Evolutionary conservation across 1,139 yeast species (phyloP), one percentile per base, ranked within the genome.

Genomic region (Lodderomyces elongisporus): DNA sequence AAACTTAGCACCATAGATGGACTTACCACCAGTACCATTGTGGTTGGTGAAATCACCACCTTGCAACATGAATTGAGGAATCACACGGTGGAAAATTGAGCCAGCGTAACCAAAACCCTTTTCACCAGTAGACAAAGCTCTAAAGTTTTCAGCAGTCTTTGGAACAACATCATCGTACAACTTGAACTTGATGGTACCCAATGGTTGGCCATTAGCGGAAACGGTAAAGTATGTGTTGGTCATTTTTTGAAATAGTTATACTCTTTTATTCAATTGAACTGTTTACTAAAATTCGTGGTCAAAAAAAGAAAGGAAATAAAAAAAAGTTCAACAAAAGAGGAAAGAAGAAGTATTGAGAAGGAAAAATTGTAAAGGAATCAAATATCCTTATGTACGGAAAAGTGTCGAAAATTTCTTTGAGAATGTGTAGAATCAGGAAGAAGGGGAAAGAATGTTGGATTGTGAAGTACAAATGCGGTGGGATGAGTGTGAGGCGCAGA

Each of bases 41-140:
- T 87, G 81, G 58, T 81, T 73, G 62, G 95, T 88, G 80, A 88
- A 85, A 68, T 88, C 97, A 79, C 98, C 98, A 70, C 97, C 97
- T 74, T 91, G 98, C 64, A 89, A 76, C 98, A 91, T 91, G 79
- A 91, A 91, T 54, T 85, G 81, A 52, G 97, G 97, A 57, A 91
- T 91, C 52, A 91, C 95, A 73, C 98, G 81, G 89, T 91, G 98
- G 95, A 91, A 91, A 52, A 80, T 68, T 38, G 96, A 88, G 54
- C 77, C 79, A 58, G 83, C 80, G 79, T 82, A 89, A 55, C 97
- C 97, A 62, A 74, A 89, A 44, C 97, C 97, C 76, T 89, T 84
- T 75, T 89, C 96, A 58, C 97, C 97, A 48, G 97, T 91, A 66
- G 84, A 74, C 56, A 91, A 76, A 49, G 96, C 96, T 69, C 96